Evolutionary conservation across 192 early-diverging fungal genomes (phyloP).

Genomic region (Piromyces sp.): DNA sequence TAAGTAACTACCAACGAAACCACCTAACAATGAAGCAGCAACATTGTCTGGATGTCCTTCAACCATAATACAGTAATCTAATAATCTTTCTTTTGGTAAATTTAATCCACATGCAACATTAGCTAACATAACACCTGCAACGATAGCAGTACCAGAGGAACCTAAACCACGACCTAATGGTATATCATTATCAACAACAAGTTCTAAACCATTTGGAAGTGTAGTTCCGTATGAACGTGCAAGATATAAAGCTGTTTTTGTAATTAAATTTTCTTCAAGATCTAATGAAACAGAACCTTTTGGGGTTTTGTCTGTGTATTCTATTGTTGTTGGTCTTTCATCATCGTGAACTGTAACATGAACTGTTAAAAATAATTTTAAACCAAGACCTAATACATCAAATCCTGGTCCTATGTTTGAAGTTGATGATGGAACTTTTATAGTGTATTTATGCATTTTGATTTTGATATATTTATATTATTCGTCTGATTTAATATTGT

Average conservation of each 20-base stretch:
- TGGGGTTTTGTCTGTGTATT: too few species aligned
- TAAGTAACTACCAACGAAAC: slow-evolving; percentile 79
- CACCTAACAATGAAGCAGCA: slow-evolving; percentile 80
- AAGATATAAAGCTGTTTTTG: slow-evolving; percentile 79
- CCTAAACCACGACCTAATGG: slow-evolving; percentile 76
- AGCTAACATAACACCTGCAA: slow-evolving; percentile 77
- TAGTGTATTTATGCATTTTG: slow-evolving; percentile 17
- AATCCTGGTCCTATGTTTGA: slow-evolving; percentile 97
- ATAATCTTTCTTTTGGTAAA: slow-evolving; percentile 54
- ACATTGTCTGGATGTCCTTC: slow-evolving; percentile 98
- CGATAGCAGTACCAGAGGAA: slow-evolving; percentile 85
- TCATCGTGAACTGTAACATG: slow-evolving; percentile 17
- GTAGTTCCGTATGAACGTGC: slow-evolving; percentile 42
- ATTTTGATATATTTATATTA: too few species aligned
- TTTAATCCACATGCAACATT: slow-evolving; percentile 49
- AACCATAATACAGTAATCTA: slow-evolving; percentile 80
- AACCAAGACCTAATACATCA: slow-evolving; percentile 80
- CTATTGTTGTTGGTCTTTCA: too few species aligned
- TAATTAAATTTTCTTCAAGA: slow-evolving; percentile 69
- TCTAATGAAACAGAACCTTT: slow-evolving; percentile 51
- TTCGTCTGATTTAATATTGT: too few species aligned
- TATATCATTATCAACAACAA: too few species aligned
- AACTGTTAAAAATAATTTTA: slow-evolving; percentile 71
- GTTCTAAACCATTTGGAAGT: slow-evolving; percentile 22
- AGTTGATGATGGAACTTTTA: slow-evolving; percentile 85